A percentile compares a stretch with the other conserved stretches of the same genome.
Evolutionary conservation across 371 early-diverging fungal species (phyloP).

Genomic region (Mortierella polycephala): DNA sequence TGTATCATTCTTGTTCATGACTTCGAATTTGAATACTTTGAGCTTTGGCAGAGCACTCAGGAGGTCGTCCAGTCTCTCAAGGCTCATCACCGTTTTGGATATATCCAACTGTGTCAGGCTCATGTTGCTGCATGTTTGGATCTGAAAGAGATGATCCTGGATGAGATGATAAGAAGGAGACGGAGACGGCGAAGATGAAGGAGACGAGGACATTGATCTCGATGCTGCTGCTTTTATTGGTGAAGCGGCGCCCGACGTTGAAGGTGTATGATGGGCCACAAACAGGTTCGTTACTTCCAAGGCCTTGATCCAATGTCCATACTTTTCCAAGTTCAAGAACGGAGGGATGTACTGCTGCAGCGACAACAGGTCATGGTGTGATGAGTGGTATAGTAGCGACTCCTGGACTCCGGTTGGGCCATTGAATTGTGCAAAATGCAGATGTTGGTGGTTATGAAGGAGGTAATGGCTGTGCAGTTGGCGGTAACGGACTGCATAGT

Average conservation of each 20-base stretch:
- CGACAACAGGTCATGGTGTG: background rate
- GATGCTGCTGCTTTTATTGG: slow-evolving; percentile 2
- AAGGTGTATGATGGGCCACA: slow-evolving; percentile 13
- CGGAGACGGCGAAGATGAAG: background rate
- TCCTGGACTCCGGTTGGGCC: background rate
- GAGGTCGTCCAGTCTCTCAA: slow-evolving; percentile 37
- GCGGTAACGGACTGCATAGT: slow-evolving; percentile 29
- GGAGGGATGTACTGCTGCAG: slow-evolving; percentile 13
- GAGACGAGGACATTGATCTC: background rate
- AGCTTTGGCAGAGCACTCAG: slow-evolving; percentile 33
- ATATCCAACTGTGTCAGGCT: slow-evolving; percentile 29
- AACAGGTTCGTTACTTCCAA: slow-evolving; percentile 32
- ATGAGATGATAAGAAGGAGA: background rate
- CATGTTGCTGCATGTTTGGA: slow-evolving; percentile 30
- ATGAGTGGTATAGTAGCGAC: background rate
- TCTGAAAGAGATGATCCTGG: slow-evolving; percentile 39
- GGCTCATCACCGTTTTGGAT: slow-evolving; percentile 39
- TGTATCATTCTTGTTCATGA: slow-evolving; percentile 34
- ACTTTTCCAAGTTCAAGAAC: slow-evolving; percentile 32
- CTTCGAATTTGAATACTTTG: slow-evolving; percentile 42
- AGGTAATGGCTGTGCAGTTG: slow-evolving; percentile 12
- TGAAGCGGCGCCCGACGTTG: background rate
- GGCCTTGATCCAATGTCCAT: slow-evolving; percentile 38
- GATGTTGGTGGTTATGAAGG: slow-evolving; percentile 6
- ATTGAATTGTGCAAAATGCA: background rate